Conservation (phyloP, 306 rosid genomes). For the Cajanus cajan region DNA sequence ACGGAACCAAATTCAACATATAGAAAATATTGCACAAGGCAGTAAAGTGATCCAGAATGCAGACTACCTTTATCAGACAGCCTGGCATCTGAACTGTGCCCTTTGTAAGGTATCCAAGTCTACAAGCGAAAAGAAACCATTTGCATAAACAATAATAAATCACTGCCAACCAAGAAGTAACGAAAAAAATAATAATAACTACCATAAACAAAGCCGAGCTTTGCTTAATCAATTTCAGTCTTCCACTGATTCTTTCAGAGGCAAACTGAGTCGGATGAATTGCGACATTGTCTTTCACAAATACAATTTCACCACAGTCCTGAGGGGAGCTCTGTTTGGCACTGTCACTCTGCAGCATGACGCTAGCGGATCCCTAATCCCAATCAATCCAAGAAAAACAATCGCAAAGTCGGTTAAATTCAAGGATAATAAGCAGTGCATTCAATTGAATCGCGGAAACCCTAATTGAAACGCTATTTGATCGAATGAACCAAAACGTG, state of each 20-base stretch:
- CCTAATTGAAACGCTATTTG: constrained; percentile 31
- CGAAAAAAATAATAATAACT: background rate
- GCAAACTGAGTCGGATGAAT: constrained; percentile 91
- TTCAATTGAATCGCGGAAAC: constrained; percentile 20
- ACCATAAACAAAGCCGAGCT: constrained; percentile 77
- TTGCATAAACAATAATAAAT: background rate
- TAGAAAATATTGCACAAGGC: background rate
- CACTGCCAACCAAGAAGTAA: background rate
- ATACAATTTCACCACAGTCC: constrained; percentile 73
- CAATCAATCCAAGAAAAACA: constrained; percentile 17
- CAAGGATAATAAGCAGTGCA: background rate
- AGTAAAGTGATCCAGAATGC: constrained; percentile 18
- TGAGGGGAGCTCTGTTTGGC: constrained; percentile 63
- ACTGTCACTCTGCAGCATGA: constrained; percentile 68
- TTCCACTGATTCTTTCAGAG: constrained; percentile 84
- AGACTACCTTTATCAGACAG: constrained; percentile 76
- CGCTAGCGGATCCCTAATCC: constrained; percentile 63
- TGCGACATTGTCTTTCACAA: constrained; percentile 81
- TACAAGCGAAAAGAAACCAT: constrained; percentile 33
- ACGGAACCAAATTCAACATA: constrained; percentile 27
- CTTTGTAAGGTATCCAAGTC: constrained; percentile 93
- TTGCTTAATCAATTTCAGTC: constrained; percentile 80
- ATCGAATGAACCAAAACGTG: background rate
- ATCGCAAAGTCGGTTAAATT: constrained; percentile 6
- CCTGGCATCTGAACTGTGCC: constrained; percentile 62